phyloP scores from a whole-genome alignment of 495 filamentous ascomycete genomes.

The Aspergillus saccharolyticus region DNA sequence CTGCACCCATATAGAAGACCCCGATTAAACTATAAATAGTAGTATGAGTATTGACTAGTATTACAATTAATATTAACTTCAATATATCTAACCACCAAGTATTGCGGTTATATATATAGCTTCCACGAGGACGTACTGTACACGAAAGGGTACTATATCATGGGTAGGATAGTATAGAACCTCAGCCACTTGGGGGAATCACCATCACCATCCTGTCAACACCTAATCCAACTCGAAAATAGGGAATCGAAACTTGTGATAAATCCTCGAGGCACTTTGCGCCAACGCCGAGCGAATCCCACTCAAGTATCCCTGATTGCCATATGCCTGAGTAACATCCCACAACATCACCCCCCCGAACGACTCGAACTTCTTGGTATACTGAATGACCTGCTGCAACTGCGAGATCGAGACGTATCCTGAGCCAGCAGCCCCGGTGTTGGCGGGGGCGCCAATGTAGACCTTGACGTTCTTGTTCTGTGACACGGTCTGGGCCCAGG shows the following conservation, averaged over 20 bases:
- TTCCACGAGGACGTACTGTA: not conserved
- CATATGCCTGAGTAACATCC: constrained; percentile 60
- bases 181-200: not conserved
- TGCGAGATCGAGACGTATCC: constrained; percentile 50
- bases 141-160: not conserved
- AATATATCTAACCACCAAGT: not conserved
- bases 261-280: constrained; percentile 5
- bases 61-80: not conserved
- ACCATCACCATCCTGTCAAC: not conserved
- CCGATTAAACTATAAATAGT: not conserved
- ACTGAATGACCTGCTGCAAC: constrained; percentile 45
- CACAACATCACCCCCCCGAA: constrained; percentile 71
- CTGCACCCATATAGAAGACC: too few relatives aligned
- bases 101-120: not conserved
- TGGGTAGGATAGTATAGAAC: too few relatives aligned
- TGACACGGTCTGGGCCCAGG: constrained; percentile 59
- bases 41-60: too few relatives aligned
- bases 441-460: constrained; percentile 61
- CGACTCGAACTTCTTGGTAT: constrained; percentile 49
- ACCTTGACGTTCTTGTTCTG: constrained; percentile 61
- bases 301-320: constrained; percentile 53
- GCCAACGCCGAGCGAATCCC: constrained; percentile 29
- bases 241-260: not conserved
- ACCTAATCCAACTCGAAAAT: not conserved
- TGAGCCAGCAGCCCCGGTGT: constrained; percentile 49